Conservation (phyloP, 192 early-diverging fungal genomes). For the Umbelopsis vinacea region DNA sequence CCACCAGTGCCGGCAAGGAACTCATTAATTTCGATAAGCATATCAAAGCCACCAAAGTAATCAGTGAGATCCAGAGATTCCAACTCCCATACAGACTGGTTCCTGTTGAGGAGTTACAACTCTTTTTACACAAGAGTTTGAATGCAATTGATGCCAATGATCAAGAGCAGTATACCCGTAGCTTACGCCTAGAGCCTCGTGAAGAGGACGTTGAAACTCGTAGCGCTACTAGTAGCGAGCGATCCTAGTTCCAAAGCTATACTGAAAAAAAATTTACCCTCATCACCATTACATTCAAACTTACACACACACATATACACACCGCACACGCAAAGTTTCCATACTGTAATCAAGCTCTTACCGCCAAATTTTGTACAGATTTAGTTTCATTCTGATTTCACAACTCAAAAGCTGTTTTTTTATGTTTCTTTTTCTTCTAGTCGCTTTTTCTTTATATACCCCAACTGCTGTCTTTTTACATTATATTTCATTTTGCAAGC, state of each 20-base stretch:
- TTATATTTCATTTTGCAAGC: neutral
- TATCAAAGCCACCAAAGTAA: slow-evolving; percentile 60
- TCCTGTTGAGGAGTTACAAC: slow-evolving; percentile 79
- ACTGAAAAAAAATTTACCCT: neutral
- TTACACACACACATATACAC: neutral
- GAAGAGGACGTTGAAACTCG: slow-evolving; percentile 38
- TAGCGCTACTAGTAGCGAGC: slow-evolving; percentile 4
- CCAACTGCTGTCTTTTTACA: neutral
- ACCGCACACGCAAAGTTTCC: neutral
- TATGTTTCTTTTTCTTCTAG: neutral
- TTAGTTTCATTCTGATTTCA: neutral
- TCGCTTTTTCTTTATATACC: neutral
- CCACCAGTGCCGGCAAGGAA: slow-evolving; percentile 40
- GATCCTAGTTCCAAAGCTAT: neutral
- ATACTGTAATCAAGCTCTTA: neutral
- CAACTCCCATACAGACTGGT: slow-evolving; percentile 75
- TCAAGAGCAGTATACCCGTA: slow-evolving; percentile 73
- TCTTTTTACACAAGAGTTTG: slow-evolving; percentile 59
- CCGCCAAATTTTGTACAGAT: neutral
- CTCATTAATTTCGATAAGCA: slow-evolving; percentile 88
- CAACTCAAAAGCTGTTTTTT: slow-evolving; percentile 9
- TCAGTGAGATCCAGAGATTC: slow-evolving; percentile 77
- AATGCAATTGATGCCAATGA: slow-evolving; percentile 66
- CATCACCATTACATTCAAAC: neutral
- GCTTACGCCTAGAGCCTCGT: slow-evolving; percentile 78